These are phyloP conservation scores for Ceriops decandra DNA, from an alignment of 345 rosid species.

Conservation along the genomic window DNA sequence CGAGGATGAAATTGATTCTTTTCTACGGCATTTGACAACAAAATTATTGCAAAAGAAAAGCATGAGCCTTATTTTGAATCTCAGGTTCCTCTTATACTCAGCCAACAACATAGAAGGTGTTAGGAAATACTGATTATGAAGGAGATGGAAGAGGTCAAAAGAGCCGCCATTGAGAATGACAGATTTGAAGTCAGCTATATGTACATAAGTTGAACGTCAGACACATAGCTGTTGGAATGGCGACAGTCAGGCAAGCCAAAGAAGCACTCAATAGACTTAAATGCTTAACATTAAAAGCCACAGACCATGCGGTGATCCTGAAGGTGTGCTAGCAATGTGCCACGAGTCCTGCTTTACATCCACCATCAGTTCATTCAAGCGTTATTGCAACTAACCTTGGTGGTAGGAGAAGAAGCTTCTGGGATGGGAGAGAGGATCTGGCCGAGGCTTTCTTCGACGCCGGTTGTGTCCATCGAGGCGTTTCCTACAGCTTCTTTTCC, in stretches of 20 bases:
- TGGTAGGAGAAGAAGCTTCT: slow-evolving; percentile 31
- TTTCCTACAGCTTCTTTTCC: slow-evolving; percentile 59
- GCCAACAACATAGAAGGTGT: neutral
- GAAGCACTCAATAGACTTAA: slow-evolving; percentile 5
- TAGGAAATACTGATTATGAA: neutral
- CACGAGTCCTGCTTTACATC: neutral
- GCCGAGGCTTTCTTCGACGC: slow-evolving; percentile 50
- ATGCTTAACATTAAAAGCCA: neutral
- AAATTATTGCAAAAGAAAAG: neutral
- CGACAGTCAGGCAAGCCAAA: slow-evolving; percentile 9
- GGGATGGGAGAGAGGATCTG: slow-evolving; percentile 29
- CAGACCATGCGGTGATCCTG: neutral
- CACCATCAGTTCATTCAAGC: slow-evolving; percentile 9
- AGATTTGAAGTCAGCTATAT: neutral
- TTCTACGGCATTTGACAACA: too few species aligned
- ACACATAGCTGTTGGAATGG: neutral
- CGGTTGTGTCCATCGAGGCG: slow-evolving; percentile 58
- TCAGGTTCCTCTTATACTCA: neutral
- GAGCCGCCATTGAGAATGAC: neutral
- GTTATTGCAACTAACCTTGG: slow-evolving; percentile 38
- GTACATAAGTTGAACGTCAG: neutral
- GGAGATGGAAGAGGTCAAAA: neutral
- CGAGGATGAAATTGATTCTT: neutral
- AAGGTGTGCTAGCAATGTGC: neutral
- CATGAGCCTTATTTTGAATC: neutral